Evolutionary conservation across 148 eudicot genomes (phyloP).

Genomic region (Chenopodium quinoa): DNA sequence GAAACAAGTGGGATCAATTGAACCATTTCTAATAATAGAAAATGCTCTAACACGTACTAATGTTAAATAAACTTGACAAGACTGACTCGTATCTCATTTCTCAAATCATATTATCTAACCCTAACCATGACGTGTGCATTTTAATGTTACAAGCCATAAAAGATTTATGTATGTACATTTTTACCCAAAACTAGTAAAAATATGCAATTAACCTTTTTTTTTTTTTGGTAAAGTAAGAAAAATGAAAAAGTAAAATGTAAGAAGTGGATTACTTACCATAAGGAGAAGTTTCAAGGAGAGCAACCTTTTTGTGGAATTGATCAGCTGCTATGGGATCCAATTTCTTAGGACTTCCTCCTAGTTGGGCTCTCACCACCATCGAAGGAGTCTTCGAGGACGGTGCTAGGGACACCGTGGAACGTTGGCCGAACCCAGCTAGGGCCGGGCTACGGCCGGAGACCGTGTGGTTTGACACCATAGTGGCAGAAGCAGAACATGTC

Average conservation of each 20-base stretch:
- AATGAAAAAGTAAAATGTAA: not conserved
- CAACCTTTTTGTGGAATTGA: conserved; percentile 8
- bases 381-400: conserved; percentile 6
- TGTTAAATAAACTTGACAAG: too few species aligned
- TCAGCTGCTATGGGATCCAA: not conserved
- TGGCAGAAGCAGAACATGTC: conserved; percentile 5
- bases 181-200: too few species aligned
- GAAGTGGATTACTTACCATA: not conserved
- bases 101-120: too few species aligned
- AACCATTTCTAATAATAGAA: not conserved
- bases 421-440: not conserved
- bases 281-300: conserved; percentile 17
- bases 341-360: conserved; percentile 3
- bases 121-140: too few species aligned
- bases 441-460: not conserved
- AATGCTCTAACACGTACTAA: too few species aligned
- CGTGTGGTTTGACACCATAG: not conserved
- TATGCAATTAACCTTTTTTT: too few species aligned
- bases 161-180: too few species aligned
- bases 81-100: too few species aligned
- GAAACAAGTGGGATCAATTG: not conserved
- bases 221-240: not conserved
- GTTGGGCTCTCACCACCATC: conserved; percentile 17
- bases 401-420: not conserved
- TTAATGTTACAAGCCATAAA: too few species aligned